Conservation (phyloP, 75 land plant genomes). For the Pinus tabuliformis region DNA sequence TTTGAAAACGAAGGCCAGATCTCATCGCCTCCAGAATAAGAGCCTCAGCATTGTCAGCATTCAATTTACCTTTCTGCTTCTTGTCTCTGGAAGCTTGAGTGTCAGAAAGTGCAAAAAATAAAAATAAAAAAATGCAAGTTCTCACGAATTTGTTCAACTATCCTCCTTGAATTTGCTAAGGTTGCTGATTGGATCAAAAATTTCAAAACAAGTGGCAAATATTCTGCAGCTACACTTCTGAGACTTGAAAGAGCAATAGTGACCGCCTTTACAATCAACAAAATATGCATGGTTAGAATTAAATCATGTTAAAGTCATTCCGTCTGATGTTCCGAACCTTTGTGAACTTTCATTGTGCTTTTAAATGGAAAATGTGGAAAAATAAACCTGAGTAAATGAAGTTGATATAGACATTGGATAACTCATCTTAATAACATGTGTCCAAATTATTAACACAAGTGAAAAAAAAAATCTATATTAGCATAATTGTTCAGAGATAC, state of each 20-base stretch:
- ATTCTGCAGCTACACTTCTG: constrained; percentile 68
- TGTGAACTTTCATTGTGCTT: no score
- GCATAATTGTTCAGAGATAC: not conserved
- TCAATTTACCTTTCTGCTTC: constrained; percentile 71
- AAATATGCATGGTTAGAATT: no score
- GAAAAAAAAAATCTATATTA: not conserved
- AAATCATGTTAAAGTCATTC: no score
- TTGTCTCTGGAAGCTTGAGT: constrained; percentile 25
- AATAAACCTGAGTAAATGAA: no score
- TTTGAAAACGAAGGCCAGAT: constrained; percentile 74
- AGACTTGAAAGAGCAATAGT: constrained; percentile 71
- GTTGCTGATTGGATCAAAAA: constrained; percentile 78
- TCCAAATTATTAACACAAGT: no score
- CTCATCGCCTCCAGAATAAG: constrained; percentile 72
- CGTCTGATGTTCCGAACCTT: no score
- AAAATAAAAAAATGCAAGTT: constrained; percentile 65
- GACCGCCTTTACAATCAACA: constrained; percentile 53
- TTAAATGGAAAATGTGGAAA: no score
- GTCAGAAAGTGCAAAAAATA: constrained; percentile 31
- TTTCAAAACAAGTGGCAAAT: constrained; percentile 76
- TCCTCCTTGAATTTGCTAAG: constrained; percentile 51
- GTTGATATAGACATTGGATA: no score
- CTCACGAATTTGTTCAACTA: constrained; percentile 75
- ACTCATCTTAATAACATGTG: no score
- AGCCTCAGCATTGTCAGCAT: constrained; percentile 46